Evolutionary conservation across 2,329 filamentous ascomycete species (phyloP), one percentile per base, ranked within the genome.

Genomic region (Penicillium griseofulvum): DNA sequence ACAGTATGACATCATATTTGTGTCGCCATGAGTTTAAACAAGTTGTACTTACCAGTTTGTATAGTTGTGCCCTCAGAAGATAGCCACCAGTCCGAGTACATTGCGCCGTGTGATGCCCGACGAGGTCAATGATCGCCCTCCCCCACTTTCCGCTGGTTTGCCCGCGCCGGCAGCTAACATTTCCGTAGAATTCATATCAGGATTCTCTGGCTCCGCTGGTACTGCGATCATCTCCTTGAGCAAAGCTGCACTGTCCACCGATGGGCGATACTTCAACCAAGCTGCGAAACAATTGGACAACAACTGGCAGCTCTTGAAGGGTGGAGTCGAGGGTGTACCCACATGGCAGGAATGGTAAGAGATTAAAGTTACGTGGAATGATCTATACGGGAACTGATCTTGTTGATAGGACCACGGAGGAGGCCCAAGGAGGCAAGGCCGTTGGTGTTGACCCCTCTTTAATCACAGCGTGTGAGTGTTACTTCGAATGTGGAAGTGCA

Each of bases 201-300:
- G 94, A 26, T 99, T 99, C 75, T 91, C 90, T 55, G 94, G 94
- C 52, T 99, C 94, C 10, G 93, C 94, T 41, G 94, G 94, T 55
- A 96, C 90, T 61, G 94, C 92, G 37, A 87, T 99, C 48, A 82
- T 99, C 54, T 94, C 92, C 2, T 83, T 85, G 47, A 87, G 91
- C 49, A 92, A 92, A 74, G 94, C 94, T 16, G 90, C 91, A 14
- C 79, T 99, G 54, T 91, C 94, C 12, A 99, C 94, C 29, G 94
- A 99, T 72, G 94, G 94, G 29, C 87, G 94, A 62, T 99, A 99
- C 76, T 99, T 97, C 81, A 97, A 96, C 77, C 94, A 99, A 75
- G 94, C 94, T 26, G 80, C 86, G 59, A 90, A 92, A 67, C 91
- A 99, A 74, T 84, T 99, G 29, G 94, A 97, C 72, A 78, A 76